Percentiles rank a stretch among this genome's conserved stretches.
These are phyloP conservation scores for Fusarium abutilonis DNA, from an alignment of 2,329 filamentous ascomycete species.

Conservation along the genomic window DNA sequence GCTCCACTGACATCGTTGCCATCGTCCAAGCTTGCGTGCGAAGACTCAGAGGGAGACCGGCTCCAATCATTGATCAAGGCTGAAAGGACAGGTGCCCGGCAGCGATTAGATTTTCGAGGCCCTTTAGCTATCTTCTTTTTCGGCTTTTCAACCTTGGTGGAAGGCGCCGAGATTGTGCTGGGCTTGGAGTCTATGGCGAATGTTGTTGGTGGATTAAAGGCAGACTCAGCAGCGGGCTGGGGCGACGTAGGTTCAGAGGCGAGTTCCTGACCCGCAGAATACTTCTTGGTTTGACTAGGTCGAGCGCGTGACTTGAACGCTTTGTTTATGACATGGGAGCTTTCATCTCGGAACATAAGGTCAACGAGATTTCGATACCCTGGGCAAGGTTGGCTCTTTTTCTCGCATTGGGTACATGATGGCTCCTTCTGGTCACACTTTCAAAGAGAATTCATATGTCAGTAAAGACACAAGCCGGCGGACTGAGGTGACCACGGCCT, in stretches of 20 bases:
- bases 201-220: constrained; percentile 15
- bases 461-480: constrained; percentile 4
- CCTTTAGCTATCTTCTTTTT: constrained; percentile 20
- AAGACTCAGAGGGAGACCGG: constrained; percentile 37
- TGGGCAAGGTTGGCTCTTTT: constrained; percentile 62
- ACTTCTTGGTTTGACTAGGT: constrained; percentile 38
- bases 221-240: constrained; percentile 8
- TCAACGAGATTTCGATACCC: constrained; percentile 66
- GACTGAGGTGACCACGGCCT: constrained; percentile 5
- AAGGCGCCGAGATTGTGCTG: not conserved
- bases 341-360: constrained; percentile 68
- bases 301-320: constrained; percentile 52
- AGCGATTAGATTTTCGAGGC: constrained; percentile 22
- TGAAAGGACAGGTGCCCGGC: constrained; percentile 39
- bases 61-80: constrained; percentile 40
- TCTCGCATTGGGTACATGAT: constrained; percentile 64
- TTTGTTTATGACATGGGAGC: constrained; percentile 64
- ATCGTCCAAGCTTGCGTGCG: constrained; percentile 36
- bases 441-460: constrained; percentile 8
- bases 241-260: constrained; percentile 34
- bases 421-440: constrained; percentile 65
- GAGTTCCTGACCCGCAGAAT: constrained; percentile 23
- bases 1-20: constrained; percentile 21
- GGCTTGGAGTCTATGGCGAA: constrained; percentile 15
- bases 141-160: constrained; percentile 12